These are phyloP conservation scores for Aquilaria sinensis DNA, from an alignment of 345 rosid genomes.

Conservation along the genomic window DNA sequence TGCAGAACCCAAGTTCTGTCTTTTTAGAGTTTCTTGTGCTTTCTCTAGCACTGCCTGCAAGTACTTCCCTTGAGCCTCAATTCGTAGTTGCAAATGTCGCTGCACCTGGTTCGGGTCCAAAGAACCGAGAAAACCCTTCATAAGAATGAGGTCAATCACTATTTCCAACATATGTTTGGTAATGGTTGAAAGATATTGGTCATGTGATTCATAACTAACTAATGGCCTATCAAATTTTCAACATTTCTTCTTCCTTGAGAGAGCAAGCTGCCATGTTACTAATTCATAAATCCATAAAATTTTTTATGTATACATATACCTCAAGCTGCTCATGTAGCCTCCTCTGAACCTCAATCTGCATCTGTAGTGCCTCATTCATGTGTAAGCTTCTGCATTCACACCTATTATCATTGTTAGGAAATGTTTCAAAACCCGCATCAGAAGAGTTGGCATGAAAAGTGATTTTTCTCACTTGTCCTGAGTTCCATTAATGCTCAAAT, in stretches of 20 bases:
- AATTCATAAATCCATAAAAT: too few relatives aligned
- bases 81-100: slow-evolving; percentile 79
- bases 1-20: slow-evolving; percentile 56
- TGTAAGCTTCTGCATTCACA: slow-evolving; percentile 49
- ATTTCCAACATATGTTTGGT: too few relatives aligned
- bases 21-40: slow-evolving; percentile 85
- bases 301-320: slow-evolving; percentile 25
- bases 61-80: slow-evolving; percentile 95
- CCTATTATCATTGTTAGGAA: slow-evolving; percentile 10
- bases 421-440: background rate
- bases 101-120: slow-evolving; percentile 64
- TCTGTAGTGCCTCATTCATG: slow-evolving; percentile 69
- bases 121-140: background rate
- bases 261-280: too few relatives aligned
- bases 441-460: background rate
- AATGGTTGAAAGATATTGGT: too few relatives aligned
- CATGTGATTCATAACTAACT: too few relatives aligned
- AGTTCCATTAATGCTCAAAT: slow-evolving; percentile 41
- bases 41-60: slow-evolving; percentile 86
- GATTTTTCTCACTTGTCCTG: slow-evolving; percentile 58
- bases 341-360: slow-evolving; percentile 92
- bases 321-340: slow-evolving; percentile 93
- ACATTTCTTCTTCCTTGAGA: too few relatives aligned
- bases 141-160: background rate
- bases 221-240: background rate